Percentiles rank a stretch among this genome's conserved stretches.
Conservation (phyloP, 306 rosid genomes). For the Vicia faba region DNA sequence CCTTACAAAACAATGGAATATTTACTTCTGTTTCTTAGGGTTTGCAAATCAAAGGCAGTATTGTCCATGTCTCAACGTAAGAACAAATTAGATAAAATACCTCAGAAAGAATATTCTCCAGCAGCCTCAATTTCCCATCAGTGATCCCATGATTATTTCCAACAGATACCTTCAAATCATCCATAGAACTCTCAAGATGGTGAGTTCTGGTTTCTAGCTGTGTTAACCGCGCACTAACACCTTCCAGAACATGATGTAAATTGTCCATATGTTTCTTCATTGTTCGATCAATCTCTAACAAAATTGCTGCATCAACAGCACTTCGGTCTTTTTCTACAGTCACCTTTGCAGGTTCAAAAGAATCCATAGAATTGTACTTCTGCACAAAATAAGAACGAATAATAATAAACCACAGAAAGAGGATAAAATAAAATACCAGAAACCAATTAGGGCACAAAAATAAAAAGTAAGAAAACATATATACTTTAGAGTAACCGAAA, state of each 20-base stretch:
- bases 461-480: not conserved
- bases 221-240: constrained; percentile 75
- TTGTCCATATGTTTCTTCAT: constrained; percentile 71
- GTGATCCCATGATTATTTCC: constrained; percentile 77
- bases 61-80: not conserved
- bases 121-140: constrained; percentile 79
- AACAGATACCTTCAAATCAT: constrained; percentile 73
- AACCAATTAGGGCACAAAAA: not conserved
- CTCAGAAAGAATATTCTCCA: constrained; percentile 85
- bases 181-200: constrained; percentile 73
- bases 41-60: not conserved
- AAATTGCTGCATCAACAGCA: constrained; percentile 49
- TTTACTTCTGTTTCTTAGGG: too few relatives aligned
- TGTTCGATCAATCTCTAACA: constrained; percentile 77
- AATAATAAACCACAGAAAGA: too few relatives aligned
- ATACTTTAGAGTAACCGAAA: constrained; percentile 51
- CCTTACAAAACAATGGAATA: too few relatives aligned
- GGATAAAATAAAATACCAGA: not conserved
- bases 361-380: constrained; percentile 74
- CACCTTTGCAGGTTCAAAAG: constrained; percentile 64
- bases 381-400: constrained; percentile 39
- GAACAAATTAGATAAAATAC: constrained; percentile 42
- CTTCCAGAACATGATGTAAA: constrained; percentile 73
- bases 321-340: constrained; percentile 56
- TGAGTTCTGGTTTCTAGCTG: constrained; percentile 79